Conservation (phyloP, 305 asterid genomes). For the Caryopteris hybrid region DNA sequence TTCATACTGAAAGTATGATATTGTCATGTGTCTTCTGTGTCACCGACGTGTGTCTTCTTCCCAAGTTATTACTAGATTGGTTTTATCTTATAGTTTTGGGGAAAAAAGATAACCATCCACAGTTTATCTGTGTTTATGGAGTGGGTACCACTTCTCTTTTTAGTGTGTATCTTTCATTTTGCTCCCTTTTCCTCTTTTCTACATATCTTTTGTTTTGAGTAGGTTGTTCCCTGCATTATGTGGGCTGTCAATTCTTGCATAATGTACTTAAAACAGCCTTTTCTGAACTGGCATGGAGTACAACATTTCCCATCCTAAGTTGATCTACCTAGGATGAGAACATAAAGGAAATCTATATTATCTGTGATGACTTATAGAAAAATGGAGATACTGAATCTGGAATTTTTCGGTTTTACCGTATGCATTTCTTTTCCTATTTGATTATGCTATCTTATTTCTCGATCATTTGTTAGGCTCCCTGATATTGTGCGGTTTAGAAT, state of each 20-base stretch:
- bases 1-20: not conserved
- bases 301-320: not conserved
- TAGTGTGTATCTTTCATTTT: not conserved
- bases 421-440: too few species aligned
- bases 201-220: not conserved
- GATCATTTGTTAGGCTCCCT: too few species aligned
- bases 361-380: not conserved
- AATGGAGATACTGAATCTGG: not conserved
- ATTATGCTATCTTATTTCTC: too few species aligned
- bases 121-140: not conserved
- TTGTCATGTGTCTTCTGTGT: not conserved
- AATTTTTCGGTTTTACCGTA: too few species aligned
- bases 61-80: not conserved
- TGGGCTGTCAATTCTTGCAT: conserved; percentile 6
- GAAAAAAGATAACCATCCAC: not conserved
- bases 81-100: not conserved
- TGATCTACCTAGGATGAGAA: not conserved
- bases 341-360: not conserved
- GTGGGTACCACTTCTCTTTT: not conserved
- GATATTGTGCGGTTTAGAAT: too few species aligned
- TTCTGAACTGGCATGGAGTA: not conserved
- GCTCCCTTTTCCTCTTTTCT: not conserved
- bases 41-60: not conserved
- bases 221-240: conserved; percentile 8
- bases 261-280: conserved; percentile 4